These are phyloP conservation scores for Ascochyta clinopodiicola DNA, from an alignment of 2,329 filamentous ascomycete species.

Conservation along the genomic window DNA sequence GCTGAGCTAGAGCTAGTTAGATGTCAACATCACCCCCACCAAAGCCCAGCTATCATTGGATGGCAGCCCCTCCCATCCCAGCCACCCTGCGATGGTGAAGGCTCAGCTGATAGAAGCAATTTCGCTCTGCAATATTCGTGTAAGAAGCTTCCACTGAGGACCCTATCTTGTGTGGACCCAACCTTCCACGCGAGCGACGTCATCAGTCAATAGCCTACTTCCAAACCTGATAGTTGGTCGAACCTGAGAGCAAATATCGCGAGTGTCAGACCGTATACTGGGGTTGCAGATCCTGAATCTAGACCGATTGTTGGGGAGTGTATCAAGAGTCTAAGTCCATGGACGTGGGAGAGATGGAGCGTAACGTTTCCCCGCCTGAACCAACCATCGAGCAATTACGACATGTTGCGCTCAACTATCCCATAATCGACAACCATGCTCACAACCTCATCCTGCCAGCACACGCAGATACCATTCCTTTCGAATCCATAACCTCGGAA, in stretches of 20 bases:
- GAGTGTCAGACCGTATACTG: background rate
- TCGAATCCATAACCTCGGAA: conserved; percentile 73
- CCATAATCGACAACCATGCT: conserved; percentile 76
- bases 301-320: background rate
- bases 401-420: conserved; percentile 50
- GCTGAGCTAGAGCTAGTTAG: background rate
- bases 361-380: conserved; percentile 17
- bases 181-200: conserved; percentile 7
- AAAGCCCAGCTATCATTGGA: conserved; percentile 1
- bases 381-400: conserved; percentile 42
- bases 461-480: conserved; percentile 57
- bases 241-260: background rate
- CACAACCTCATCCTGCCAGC: conserved; percentile 69
- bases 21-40: conserved; percentile 1
- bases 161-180: background rate
- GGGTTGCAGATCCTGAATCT: background rate
- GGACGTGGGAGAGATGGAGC: conserved; percentile 26
- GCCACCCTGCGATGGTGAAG: background rate
- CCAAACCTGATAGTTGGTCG: background rate
- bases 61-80: background rate
- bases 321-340: background rate
- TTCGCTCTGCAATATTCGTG: background rate
- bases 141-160: background rate
- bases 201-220: conserved; percentile 2
- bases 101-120: background rate